phyloP scores from a whole-genome alignment of 148 eudicot species.

The Camellia japonica region DNA sequence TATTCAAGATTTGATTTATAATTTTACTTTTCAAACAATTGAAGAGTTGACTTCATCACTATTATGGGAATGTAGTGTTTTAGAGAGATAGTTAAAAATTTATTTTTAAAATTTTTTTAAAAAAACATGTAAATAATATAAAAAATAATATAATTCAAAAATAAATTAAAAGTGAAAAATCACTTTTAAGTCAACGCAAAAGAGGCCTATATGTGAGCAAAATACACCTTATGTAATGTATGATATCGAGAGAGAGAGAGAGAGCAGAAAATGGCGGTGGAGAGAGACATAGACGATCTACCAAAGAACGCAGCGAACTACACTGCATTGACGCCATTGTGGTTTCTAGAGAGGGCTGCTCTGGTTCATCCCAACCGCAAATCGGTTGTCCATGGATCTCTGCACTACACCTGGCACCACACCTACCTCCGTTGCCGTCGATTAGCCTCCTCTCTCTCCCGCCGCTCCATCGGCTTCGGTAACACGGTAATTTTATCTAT shows the following conservation, averaged over 20 bases:
- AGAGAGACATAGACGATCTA: slow-evolving; percentile 77
- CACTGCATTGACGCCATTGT: slow-evolving; percentile 73
- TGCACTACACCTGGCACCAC: slow-evolving; percentile 70
- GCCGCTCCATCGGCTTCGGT: slow-evolving; percentile 51
- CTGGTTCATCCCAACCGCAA: slow-evolving; percentile 62
- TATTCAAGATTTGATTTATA: too few relatives aligned
- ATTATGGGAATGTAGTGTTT: too few relatives aligned
- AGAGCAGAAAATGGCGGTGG: slow-evolving; percentile 26
- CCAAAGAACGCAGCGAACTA: slow-evolving; percentile 84
- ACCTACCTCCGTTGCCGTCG: slow-evolving; percentile 90
- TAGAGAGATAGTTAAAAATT: too few relatives aligned
- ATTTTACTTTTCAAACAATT: too few relatives aligned
- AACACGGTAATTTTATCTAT: slow-evolving; percentile 44
- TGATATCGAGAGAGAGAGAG: neutral
- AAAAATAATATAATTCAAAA: too few relatives aligned
- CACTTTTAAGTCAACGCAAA: too few relatives aligned
- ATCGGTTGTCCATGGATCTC: slow-evolving; percentile 59
- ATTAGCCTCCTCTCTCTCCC: slow-evolving; percentile 76
- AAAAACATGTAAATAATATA: too few relatives aligned
- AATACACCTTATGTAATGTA: too few relatives aligned
- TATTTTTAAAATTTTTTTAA: too few relatives aligned
- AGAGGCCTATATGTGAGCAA: too few relatives aligned
- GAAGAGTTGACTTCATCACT: too few relatives aligned
- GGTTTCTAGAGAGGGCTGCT: slow-evolving; percentile 84
- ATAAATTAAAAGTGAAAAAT: too few relatives aligned